Conservation (phyloP, 768 basidiomycete genomes). For the Rhodotorula kratochvilovae region DNA sequence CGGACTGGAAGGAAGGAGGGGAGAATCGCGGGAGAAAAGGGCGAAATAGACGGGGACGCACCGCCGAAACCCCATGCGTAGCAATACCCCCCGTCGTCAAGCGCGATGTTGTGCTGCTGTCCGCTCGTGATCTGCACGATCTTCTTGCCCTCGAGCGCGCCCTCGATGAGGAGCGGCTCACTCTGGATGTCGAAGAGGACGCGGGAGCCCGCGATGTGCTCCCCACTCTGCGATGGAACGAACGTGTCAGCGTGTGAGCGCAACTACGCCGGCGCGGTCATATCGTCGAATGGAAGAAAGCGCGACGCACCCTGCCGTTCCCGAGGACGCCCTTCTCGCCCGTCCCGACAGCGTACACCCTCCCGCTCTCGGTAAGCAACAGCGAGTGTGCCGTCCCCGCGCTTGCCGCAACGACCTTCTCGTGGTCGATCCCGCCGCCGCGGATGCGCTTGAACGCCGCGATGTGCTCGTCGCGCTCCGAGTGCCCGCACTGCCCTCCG, state of each 20-base stretch:
- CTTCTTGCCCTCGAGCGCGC: conserved; percentile 64
- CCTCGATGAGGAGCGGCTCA: conserved; percentile 64
- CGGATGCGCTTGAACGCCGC: conserved; percentile 61
- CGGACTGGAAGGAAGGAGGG: too few relatives aligned
- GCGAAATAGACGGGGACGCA: neutral
- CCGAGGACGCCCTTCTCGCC: conserved; percentile 90
- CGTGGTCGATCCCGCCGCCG: conserved; percentile 52
- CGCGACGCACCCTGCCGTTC: conserved; percentile 74
- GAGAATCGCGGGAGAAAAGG: too few relatives aligned
- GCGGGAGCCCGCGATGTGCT: conserved; percentile 29
- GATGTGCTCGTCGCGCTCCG: conserved; percentile 60
- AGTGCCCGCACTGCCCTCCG: conserved; percentile 65
- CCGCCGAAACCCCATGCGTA: conserved; percentile 87
- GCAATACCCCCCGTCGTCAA: conserved; percentile 66
- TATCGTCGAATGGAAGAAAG: too few relatives aligned
- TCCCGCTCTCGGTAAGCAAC: conserved; percentile 67
- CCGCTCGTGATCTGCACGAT: conserved; percentile 80
- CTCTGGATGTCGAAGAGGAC: conserved; percentile 26
- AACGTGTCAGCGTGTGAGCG: too few relatives aligned
- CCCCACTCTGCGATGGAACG: conserved; percentile 29
- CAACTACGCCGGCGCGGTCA: too few relatives aligned
- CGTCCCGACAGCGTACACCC: conserved; percentile 84
- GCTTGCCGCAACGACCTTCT: conserved; percentile 65
- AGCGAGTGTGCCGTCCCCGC: conserved; percentile 81
- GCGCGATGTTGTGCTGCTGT: conserved; percentile 76